Evolutionary conservation across 1,139 yeast genomes (phyloP), one percentile per base, ranked within the genome.

Genomic region (Lodderomyces margitis): DNA sequence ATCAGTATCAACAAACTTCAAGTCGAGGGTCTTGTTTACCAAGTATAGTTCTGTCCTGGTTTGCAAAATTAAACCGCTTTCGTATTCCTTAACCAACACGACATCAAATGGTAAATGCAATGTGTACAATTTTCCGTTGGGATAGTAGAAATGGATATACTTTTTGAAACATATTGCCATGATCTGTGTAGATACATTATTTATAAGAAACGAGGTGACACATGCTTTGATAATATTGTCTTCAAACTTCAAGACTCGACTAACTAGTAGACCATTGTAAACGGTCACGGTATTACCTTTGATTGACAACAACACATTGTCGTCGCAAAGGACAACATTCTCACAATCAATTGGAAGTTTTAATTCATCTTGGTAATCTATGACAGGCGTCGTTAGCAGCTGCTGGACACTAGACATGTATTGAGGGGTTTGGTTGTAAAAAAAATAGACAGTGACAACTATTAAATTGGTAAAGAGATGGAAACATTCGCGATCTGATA

Each of bases 101-200:
- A 84, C 70, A 5, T 63, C 61, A 48, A 86, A 84, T 0, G 95
- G 91, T 45, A 87, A 71, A 49, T 79, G 80, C 21, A 81, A 74
- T 4, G 76, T 70, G 52, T 78, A 77, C 2, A 76, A 68, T 28
- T 76, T 67, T 2, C 91, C 89, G 49, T 75, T 76, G 3, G 64
- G 63, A 47, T 73, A 75, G 58, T 83, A 84, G 1, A 84, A 68
- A 47, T 81, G 68, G 1, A 80, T 78, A 4, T 76, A 65, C 44
- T 74, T 79, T 34, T 58, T 56, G 38, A 80, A 57, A 39, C 83
- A 70, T 4, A 82, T 75, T 6, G 72, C 81, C 42, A 82, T 30
- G 2, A 42, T 48, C 12, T 32, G 39, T 1, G 41, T 16, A 16
- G 42, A 15, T 8, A 21, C 30, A 4, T 47, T 43, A 15, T 35